Conservation (phyloP, 345 rosid species). For the Adansonia digitata region DNA sequence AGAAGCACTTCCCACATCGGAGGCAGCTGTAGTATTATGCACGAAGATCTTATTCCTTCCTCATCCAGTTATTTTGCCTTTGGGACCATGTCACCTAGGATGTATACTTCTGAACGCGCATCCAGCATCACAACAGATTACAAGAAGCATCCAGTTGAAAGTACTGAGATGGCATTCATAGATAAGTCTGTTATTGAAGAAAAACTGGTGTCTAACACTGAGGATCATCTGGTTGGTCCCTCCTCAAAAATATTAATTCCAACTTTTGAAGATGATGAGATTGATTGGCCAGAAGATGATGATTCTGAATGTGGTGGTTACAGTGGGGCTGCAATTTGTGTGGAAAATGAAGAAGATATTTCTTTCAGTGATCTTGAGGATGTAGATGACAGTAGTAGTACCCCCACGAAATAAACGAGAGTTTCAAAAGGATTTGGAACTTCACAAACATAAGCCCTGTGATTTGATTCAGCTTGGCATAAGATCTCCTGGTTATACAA, state of each 20-base stretch:
- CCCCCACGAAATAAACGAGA: conserved; percentile 40
- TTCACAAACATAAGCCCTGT: conserved; percentile 7
- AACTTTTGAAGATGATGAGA: conserved; percentile 51
- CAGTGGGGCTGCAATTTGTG: conserved; percentile 22
- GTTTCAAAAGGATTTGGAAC: conserved; percentile 17
- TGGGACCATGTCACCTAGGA: conserved; percentile 24
- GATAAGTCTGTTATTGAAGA: conserved; percentile 70
- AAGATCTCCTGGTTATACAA: conserved; percentile 18
- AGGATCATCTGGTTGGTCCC: conserved; percentile 26
- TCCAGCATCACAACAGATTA: conserved; percentile 32
- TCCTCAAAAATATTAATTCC: conserved; percentile 37
- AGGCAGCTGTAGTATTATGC: conserved; percentile 11
- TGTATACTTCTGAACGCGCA: conserved; percentile 30
- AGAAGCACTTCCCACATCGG: conserved; percentile 28
- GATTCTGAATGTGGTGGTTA: conserved; percentile 44
- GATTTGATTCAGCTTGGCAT: conserved; percentile 10
- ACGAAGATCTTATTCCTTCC: conserved; percentile 25
- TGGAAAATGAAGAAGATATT: conserved; percentile 70
- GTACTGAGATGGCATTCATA: conserved; percentile 40
- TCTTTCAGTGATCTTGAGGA: conserved; percentile 97
- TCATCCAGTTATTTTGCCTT: conserved; percentile 24
- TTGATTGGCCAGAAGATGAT: conserved; percentile 83
- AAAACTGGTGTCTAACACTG: conserved; percentile 27
- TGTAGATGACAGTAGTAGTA: conserved; percentile 35
- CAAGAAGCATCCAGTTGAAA: conserved; percentile 60